Evolutionary conservation across 129 eudicot genomes (phyloP).

Genomic region (Mikania micrantha): DNA sequence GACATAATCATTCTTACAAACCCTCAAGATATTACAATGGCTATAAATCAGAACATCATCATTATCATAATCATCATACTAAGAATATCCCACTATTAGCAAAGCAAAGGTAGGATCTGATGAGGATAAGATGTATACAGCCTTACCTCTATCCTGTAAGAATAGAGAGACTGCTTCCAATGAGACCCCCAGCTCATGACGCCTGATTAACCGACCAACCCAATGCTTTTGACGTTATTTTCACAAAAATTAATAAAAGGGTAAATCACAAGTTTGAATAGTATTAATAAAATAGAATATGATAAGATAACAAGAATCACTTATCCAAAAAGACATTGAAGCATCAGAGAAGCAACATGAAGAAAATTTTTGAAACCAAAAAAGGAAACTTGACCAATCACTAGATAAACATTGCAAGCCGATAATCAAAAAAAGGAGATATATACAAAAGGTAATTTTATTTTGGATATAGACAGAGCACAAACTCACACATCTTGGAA

Average conservation of each 20-base stretch:
- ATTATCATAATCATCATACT: no score
- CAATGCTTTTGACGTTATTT: no score
- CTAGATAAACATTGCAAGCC: not conserved
- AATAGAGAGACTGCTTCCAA: no score
- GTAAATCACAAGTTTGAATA: not conserved
- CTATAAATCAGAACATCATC: conserved; percentile 11
- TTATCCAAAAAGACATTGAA: not conserved
- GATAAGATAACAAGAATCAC: not conserved
- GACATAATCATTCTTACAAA: conserved; percentile 9
- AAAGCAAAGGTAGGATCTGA: no score
- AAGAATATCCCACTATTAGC: no score
- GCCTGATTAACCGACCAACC: no score
- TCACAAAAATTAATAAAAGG: not conserved
- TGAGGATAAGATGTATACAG: no score
- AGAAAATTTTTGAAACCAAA: not conserved
- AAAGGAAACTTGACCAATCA: not conserved
- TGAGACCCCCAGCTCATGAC: no score
- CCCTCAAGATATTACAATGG: not conserved
- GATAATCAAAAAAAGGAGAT: not conserved
- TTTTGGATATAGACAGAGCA: not conserved
- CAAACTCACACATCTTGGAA: not conserved
- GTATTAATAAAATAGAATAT: not conserved
- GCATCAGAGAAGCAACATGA: conserved; percentile 5
- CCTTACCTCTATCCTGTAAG: no score
- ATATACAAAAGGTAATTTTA: not conserved